Evolutionary conservation across 2,329 filamentous ascomycete genomes (phyloP).

Genomic region (Monilinia vaccinii-corymbosi): DNA sequence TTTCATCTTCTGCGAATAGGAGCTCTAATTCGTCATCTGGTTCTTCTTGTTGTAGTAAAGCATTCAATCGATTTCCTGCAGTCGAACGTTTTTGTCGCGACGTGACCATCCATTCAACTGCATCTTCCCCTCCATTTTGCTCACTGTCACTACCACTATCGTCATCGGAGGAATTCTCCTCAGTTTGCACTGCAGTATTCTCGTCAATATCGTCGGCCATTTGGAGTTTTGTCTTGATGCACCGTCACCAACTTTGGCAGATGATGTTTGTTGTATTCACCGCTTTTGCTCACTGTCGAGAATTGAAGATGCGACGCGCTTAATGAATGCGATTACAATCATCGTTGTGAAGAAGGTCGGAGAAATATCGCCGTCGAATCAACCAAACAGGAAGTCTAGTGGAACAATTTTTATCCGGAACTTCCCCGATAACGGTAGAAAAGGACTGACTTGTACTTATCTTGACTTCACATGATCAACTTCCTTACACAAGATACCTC

Average conservation of each 20-base stretch:
- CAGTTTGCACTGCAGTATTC: slow-evolving; percentile 15
- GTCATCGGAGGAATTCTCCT: slow-evolving; percentile 15
- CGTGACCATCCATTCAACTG: slow-evolving; percentile 62
- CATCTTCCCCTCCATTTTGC: slow-evolving; percentile 14
- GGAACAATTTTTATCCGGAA: neutral
- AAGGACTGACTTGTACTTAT: no score
- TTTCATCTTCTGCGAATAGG: slow-evolving; percentile 58
- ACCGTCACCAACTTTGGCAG: neutral
- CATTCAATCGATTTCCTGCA: slow-evolving; percentile 75
- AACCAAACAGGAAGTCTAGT: neutral
- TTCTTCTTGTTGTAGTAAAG: slow-evolving; percentile 65
- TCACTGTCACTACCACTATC: slow-evolving; percentile 13
- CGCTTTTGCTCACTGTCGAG: neutral
- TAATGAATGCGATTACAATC: neutral
- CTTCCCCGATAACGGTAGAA: neutral
- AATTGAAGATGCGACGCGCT: neutral
- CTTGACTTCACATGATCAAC: neutral
- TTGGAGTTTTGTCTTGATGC: neutral
- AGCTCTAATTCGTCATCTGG: slow-evolving; percentile 54
- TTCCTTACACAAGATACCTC: neutral
- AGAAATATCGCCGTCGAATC: neutral
- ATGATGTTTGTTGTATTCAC: neutral
- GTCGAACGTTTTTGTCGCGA: slow-evolving; percentile 68
- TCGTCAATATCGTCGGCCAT: slow-evolving; percentile 15
- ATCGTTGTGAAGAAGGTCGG: neutral